Evolutionary conservation across 164 flowering plant species (phyloP), one percentile per base, ranked within the genome.

Genomic region (Litsea cubeba): DNA sequence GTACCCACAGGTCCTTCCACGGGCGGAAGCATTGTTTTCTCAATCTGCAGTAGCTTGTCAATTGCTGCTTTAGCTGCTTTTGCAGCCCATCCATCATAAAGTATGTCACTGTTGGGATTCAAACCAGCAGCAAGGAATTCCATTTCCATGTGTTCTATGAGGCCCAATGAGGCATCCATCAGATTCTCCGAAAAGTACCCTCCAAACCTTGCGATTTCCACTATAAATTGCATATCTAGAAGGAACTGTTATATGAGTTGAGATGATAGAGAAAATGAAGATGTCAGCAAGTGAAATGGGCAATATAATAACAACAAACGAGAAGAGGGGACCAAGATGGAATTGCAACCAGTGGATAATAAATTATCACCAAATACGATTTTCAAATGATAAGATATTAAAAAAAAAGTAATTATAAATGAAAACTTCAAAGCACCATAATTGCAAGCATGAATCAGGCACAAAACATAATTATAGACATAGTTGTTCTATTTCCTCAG

Each of bases 171-270:
- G 15, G 80, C 64, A 50, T 79, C 69, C 49, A 69, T 25, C 58
- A 82, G 49, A 24, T 80, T 68, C 14, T 83, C 72, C 14, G 90
- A 84, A 49, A 86, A 80, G 78, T 78, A 90, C 49, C 85, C 89
- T 67, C 87, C 90, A 71, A 62, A 63, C 72, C 77, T 87, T 22
- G 85, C 78, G 8, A 86, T 76, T 76, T 87, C 89, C 71, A 79
- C 83, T 71, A 88, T 82, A 76, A 90, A 90, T 69, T 87, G 85
- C 65, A 85, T 63, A 64, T 88, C 90, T 74, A 90, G 23, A 65
- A 82, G 70, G 74, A 88, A 81, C 94, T 88, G 85, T 77, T 54
- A n/a, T 18, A 69, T 20, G 35, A 28, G 64, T 14, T 25, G 7
- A 51, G 23, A 50, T 15, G 7, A 54, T 14, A 3, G 7, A 17